Evolutionary conservation across 2,329 filamentous ascomycete species (phyloP), one percentile per base, ranked within the genome.

Genomic region (Alternaria tenuissima): DNA sequence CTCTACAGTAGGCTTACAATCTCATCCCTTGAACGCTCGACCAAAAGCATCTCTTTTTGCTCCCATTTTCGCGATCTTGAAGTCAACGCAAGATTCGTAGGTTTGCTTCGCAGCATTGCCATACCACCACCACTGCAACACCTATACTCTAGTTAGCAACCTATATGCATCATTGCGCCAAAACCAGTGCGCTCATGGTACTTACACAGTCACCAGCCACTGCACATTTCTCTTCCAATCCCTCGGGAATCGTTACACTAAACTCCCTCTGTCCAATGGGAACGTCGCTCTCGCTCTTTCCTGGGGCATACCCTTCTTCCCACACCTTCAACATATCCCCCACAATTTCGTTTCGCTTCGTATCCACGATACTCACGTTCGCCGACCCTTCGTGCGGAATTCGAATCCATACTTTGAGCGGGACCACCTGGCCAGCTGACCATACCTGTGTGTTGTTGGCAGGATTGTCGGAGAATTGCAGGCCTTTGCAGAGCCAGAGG

Each of bases 41-140:
- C 28, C 38, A 9, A 41, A 36, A 28, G 51, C 32, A 11, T 46
- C 51, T 14, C 38, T 36, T 6, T 30, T 39, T 9, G 43, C 34
- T 8, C 39, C 39, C 53, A 56, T 63, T 48, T 61, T 61, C 28
- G 48, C 42, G 24, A 82, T 74, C 49, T 73, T 79, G 62, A 89
- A 88, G 68, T 89, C 87, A 41, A 88, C 79, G 71, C 87, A 89
- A 53, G 83, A 83, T 76, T 88, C 84, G 68, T 89, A 89, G 1
- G 87, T 88, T 79, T 89, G 87, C 59, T 82, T 70, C 47, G 85
- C 83, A 56, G 76, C 78, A 7, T 76, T 75, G 4, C 86, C 86
- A 63, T 86, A 82, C 87, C 87, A 89, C 74, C 83, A 88, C 86
- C 87, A 88, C 75, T 89, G 87, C 57, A 89, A 67, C 82, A 84